Conservation (phyloP, 192 early-diverging fungal species). For the Oehlia diaphana region DNA sequence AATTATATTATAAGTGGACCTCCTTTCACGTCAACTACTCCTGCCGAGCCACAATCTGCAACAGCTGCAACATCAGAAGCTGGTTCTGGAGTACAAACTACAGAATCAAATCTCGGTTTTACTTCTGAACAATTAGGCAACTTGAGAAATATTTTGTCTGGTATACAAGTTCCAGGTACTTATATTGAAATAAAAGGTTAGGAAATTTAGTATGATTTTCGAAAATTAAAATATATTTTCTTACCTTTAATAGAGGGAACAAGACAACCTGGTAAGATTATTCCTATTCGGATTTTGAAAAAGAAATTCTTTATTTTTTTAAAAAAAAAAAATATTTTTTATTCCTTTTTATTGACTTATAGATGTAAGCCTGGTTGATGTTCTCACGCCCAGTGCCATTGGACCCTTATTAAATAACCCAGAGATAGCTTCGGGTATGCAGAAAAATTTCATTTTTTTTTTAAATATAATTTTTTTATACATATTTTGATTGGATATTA, state of each 20-base stretch:
- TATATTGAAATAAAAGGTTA: background rate
- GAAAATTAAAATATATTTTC: background rate
- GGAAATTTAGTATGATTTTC: too few relatives aligned
- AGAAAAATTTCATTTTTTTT: too few relatives aligned
- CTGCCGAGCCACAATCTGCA: slow-evolving; percentile 26
- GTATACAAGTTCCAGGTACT: slow-evolving; percentile 45
- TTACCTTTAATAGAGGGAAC: slow-evolving; percentile 14
- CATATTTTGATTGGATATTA: slow-evolving; percentile 14
- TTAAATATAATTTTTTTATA: background rate
- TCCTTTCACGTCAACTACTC: slow-evolving; percentile 21
- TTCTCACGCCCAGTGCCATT: slow-evolving; percentile 42
- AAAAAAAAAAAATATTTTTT: background rate
- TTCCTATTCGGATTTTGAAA: background rate
- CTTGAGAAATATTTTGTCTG: slow-evolving; percentile 46
- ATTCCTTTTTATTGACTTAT: background rate
- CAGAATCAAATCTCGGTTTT: slow-evolving; percentile 15
- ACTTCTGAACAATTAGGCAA: slow-evolving; percentile 46
- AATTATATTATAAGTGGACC: background rate
- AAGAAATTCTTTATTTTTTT: background rate
- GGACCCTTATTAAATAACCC: slow-evolving; percentile 43
- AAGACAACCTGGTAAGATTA: background rate
- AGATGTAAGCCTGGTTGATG: slow-evolving; percentile 41
- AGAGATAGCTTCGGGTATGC: slow-evolving; percentile 33
- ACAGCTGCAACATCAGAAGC: slow-evolving; percentile 19
- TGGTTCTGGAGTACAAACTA: slow-evolving; percentile 11